A percentile compares a stretch with the other conserved stretches of the same genome.
phyloP scores from a whole-genome alignment of 768 basidiomycete genomes.

The Lentinus tigrinus region DNA sequence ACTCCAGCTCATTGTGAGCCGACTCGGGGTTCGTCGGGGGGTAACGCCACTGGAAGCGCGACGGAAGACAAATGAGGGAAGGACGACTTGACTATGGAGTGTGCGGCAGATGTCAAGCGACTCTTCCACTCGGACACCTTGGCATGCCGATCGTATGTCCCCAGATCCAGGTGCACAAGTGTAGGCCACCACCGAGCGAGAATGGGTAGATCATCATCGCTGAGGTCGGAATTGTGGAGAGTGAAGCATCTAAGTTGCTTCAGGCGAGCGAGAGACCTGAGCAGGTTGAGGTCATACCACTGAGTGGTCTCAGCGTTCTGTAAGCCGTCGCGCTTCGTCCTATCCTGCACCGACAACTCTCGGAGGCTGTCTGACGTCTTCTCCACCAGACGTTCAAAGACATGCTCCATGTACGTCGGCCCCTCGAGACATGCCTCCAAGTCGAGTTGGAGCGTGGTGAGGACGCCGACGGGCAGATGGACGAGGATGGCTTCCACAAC shows the following conservation, averaged over 20 bases:
- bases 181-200: constrained; percentile 28
- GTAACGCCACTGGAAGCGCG: not conserved
- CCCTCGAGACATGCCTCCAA: constrained; percentile 8
- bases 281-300: constrained; percentile 23
- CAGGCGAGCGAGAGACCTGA: constrained; percentile 25
- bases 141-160: constrained; percentile 10
- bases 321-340: constrained; percentile 7
- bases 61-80: not conserved
- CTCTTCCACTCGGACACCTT: too few relatives aligned
- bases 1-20: too few relatives aligned
- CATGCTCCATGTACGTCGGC: constrained; percentile 3
- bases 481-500: constrained; percentile 15
- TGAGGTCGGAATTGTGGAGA: constrained; percentile 24
- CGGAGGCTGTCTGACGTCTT: constrained; percentile 17
- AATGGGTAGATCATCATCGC: constrained; percentile 23
- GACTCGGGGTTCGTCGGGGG: too few relatives aligned
- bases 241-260: constrained; percentile 22
- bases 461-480: constrained; percentile 9
- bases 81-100: too few relatives aligned
- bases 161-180: constrained; percentile 26
- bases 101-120: too few relatives aligned
- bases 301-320: not conserved
- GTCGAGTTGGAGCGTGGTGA: constrained; percentile 18
- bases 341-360: constrained; percentile 21
- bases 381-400: constrained; percentile 18